phyloP scores from a whole-genome alignment of 225 moss, liverwort and hornwort species.

The Straminergon stramineum region DNA sequence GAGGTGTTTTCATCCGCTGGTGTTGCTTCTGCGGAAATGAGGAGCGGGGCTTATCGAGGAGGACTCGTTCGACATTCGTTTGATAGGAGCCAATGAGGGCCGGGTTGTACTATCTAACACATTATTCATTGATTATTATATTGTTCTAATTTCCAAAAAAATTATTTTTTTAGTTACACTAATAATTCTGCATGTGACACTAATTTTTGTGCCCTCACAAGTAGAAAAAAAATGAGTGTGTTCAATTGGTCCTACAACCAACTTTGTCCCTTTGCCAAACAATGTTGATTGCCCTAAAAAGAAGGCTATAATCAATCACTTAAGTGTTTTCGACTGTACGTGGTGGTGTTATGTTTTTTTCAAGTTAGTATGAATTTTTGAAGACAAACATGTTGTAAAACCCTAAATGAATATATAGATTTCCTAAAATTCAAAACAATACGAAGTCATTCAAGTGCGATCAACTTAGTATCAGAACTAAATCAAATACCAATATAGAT shows the following conservation, averaged over 20 bases:
- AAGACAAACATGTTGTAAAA: neutral
- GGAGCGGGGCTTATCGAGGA: neutral
- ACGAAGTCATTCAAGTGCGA: accelerated
- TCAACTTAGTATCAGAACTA: neutral
- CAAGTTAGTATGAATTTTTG: neutral
- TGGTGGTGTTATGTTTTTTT: neutral
- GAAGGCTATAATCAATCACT: too few species aligned
- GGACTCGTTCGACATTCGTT: neutral
- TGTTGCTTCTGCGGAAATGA: constrained; percentile 9
- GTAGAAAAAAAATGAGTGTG: too few species aligned
- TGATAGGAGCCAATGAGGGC: neutral
- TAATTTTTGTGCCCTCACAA: neutral
- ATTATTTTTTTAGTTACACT: neutral
- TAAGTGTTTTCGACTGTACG: neutral
- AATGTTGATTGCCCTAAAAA: accelerated
- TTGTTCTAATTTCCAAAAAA: neutral
- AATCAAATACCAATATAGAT: neutral
- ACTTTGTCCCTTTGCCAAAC: neutral
- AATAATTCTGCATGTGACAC: neutral
- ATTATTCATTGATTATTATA: neutral
- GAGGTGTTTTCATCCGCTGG: neutral
- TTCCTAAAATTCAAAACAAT: neutral
- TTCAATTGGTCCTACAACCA: too few species aligned
- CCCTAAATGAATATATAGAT: neutral
- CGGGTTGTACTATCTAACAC: too few species aligned